Base-by-base conservation (phyloP, 208 protist genomes). In the Crithidia sp. region DNA sequence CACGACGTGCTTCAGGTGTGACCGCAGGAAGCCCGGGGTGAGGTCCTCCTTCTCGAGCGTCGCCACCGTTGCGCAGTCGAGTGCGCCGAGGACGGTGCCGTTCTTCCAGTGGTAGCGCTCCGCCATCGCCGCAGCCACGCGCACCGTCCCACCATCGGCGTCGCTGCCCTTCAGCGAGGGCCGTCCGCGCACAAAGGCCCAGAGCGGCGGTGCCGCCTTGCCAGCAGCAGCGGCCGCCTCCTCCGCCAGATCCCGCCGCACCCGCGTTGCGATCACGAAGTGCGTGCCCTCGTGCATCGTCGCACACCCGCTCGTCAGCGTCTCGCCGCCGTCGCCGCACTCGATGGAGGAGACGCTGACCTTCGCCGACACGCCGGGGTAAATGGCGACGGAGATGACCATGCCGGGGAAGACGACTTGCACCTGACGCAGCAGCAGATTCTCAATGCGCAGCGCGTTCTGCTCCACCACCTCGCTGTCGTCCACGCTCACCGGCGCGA, bases 401-500 rank as follows among this genome's bases (percentile, higher is more conserved):
- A 95, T 89, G n/a, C 76, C 83, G 10, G 77, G 77, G 49, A 85
- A 95, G 13, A 96, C 91, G 8, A 98, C 90, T 66, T 94, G 87
- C 67, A 97, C 78, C 70, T 98, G 91, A 17, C 79, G 81, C 52
- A 97, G 83, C 61, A 98, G 76, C 57, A 89, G 62, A 39, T 74
- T 73, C 81, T 98, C 93, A 76, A 98, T 94, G 28, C 73, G 86
- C 41, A 86, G 28, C 16, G 90, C 90, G 71, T 97, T 98, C 57
- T 93, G 84, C 74, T 98, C 95, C 63, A 97, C 89, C 47, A 98
- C 90, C 74, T 98, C 95, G 61, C 91, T 96, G 57, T 98, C 95
- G 69, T 97, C 90, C 47, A 97, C 89, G 19, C 91, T 93, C 9
- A 92, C 63, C 19, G 93, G 93, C 45, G 74, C 64, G 40, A 97